Percentiles rank a stretch among this genome's conserved stretches.
Conservation (phyloP, 352 stramenopile species). For the Globisporangium nunn region DNA sequence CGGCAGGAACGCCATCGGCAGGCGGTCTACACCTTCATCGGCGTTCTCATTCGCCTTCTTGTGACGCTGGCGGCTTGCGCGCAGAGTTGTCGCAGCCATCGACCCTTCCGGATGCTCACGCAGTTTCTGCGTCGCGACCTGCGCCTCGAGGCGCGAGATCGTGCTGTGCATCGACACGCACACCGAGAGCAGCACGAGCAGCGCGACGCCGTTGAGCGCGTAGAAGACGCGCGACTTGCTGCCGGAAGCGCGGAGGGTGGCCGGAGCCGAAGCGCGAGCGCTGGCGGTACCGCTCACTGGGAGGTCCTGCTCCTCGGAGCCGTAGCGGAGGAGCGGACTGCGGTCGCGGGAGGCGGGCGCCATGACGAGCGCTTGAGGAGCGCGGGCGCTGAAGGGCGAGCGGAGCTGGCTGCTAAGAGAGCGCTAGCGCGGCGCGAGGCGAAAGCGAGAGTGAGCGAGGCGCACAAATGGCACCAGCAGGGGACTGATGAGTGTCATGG, state of each 20-base stretch:
- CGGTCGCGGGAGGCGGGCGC: conserved; percentile 25
- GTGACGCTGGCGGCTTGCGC: conserved; percentile 2
- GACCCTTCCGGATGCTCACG: neutral
- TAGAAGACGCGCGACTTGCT: conserved; percentile 36
- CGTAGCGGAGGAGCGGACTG: conserved; percentile 55
- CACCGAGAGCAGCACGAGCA: conserved; percentile 45
- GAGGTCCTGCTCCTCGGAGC: conserved; percentile 39
- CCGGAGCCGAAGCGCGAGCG: too few species aligned
- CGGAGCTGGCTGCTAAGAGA: neutral
- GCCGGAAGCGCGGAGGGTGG: conserved; percentile 6
- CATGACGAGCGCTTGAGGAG: neutral
- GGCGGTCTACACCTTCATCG: conserved; percentile 15
- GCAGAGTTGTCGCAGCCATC: neutral
- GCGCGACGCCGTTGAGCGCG: conserved; percentile 45
- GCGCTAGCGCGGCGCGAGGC: neutral
- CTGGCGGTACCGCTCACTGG: neutral
- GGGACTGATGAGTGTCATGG: too few species aligned
- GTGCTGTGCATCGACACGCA: conserved; percentile 74
- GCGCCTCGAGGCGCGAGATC: conserved; percentile 39
- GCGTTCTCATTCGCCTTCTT: conserved; percentile 1
- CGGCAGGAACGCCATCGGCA: conserved; percentile 63
- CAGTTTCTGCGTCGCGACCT: conserved; percentile 14
- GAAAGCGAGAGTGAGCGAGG: conserved; percentile 5
- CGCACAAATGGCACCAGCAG: too few species aligned
- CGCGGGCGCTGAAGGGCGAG: too few species aligned